phyloP scores from a whole-genome alignment of 2,329 filamentous ascomycete species.

The Colletotrichum sp. region DNA sequence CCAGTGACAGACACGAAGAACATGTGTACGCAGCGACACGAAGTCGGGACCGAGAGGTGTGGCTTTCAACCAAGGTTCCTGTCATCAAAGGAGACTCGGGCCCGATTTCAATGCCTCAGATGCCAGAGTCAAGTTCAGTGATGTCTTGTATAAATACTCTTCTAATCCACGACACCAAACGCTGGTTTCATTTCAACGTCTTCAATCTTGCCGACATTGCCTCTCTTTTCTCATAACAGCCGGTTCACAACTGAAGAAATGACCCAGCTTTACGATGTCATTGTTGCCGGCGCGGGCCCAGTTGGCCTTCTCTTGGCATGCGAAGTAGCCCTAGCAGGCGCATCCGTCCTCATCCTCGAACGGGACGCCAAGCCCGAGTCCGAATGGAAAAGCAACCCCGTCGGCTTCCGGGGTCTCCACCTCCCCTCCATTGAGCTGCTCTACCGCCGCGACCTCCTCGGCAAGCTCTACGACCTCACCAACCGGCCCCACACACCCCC shows the following conservation, averaged over 20 bases:
- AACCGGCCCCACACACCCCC: constrained; percentile 11
- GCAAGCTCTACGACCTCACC: constrained; percentile 25
- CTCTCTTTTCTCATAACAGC: background rate
- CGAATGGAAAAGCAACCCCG: constrained; percentile 30
- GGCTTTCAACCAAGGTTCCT: background rate
- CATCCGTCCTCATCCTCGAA: constrained; percentile 42
- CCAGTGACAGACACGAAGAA: background rate
- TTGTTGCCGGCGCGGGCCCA: constrained; percentile 38
- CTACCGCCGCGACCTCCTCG: constrained; percentile 42
- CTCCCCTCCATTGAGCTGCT: constrained; percentile 37
- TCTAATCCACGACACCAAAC: background rate
- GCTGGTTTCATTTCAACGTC: background rate
- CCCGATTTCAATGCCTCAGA: background rate
- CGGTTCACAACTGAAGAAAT: background rate
- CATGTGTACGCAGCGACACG: background rate
- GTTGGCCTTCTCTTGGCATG: constrained; percentile 39
- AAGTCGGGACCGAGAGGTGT: background rate
- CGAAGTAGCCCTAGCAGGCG: constrained; percentile 35
- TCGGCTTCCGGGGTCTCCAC: constrained; percentile 36
- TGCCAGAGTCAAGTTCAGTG: background rate
- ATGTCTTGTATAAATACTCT: background rate
- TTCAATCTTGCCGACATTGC: background rate
- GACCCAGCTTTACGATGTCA: constrained; percentile 32
- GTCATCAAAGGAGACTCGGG: background rate
- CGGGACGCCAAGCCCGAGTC: constrained; percentile 40